Evolutionary conservation across 2,329 filamentous ascomycete species (phyloP).

Genomic region (Stachybotrys chartarum): DNA sequence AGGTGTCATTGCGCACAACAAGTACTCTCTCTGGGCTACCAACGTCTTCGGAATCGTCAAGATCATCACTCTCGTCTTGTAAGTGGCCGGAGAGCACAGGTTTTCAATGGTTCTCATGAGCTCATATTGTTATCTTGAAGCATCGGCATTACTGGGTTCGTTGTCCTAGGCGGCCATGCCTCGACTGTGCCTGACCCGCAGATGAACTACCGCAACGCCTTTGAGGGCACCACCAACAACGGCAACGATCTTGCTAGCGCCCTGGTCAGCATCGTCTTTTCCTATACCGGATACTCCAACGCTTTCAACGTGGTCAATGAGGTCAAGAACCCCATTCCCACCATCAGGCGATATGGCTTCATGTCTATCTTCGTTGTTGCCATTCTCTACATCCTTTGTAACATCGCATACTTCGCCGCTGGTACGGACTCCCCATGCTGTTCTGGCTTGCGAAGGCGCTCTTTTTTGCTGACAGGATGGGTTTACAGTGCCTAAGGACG

Average conservation of each 20-base stretch:
- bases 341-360: constrained; percentile 41
- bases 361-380: constrained; percentile 44
- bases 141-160: constrained; percentile 52
- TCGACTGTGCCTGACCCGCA: constrained; percentile 21
- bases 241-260: constrained; percentile 35
- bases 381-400: constrained; percentile 49
- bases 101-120: neutral
- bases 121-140: neutral
- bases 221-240: constrained; percentile 24
- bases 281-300: constrained; percentile 50
- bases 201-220: constrained; percentile 27
- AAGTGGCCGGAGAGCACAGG: neutral
- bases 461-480: neutral
- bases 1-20: constrained; percentile 45
- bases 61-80: constrained; percentile 53
- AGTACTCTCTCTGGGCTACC: constrained; percentile 46
- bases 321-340: constrained; percentile 52
- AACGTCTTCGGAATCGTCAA: constrained; percentile 54
- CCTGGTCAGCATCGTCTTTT: constrained; percentile 51
- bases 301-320: constrained; percentile 58
- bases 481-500: constrained; percentile 37
- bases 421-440: constrained; percentile 17
- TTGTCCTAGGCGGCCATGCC: constrained; percentile 42
- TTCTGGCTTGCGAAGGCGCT: neutral
- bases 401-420: constrained; percentile 54